Base-by-base conservation (phyloP, 2,329 filamentous ascomycete species). In the Alternaria atra region DNA sequence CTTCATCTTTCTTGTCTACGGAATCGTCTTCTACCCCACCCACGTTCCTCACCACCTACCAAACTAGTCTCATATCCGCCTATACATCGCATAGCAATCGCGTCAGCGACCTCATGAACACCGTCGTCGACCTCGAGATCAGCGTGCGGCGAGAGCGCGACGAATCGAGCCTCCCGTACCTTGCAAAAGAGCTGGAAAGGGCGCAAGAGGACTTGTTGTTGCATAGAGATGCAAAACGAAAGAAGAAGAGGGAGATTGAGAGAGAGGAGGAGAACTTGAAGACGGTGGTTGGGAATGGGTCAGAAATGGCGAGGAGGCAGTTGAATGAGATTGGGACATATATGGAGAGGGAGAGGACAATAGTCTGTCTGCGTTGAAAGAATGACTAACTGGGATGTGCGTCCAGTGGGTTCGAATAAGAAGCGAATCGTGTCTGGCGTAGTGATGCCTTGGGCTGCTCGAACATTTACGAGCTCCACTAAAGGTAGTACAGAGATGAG, bases 61-160 rank as follows among this genome's bases (percentile, higher is more conserved):
- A 61, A 58, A 32, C 15, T 12, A 20, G 3, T 1, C 58, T 58
- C 42, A 5, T 61, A 13, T 10, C 34, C 20, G 15, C 10, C 8
- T 50, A 58, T 20, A 8, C 17, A 2, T 30, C 32, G 6, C 48
- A 43, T 48, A n/a, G 10, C n/a, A 29, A 25, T 9, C 6, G 17
- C 42, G n/a, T 53, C 12, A 40, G 34, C 8, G 42, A 48, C 20
- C 6, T 25, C 17, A 52, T 58, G 54, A 61, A 58, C 54, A 39
- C 15, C 1, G 35, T 57, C 3, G 54, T 61, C 34, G 30, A 44
- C 4, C 42, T 58, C 2, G 54, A 53, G 4, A 48, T 58, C 5
- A 23, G n/a, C 13, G 10, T 53, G 2, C 12, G 32, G 6, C 54
- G 58, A 8, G 58, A 61, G 48, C 54, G 58, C 54, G 58, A 50